Evolutionary conservation across 2,329 filamentous ascomycete species (phyloP).

Genomic region (Paecilomyces sp.): DNA sequence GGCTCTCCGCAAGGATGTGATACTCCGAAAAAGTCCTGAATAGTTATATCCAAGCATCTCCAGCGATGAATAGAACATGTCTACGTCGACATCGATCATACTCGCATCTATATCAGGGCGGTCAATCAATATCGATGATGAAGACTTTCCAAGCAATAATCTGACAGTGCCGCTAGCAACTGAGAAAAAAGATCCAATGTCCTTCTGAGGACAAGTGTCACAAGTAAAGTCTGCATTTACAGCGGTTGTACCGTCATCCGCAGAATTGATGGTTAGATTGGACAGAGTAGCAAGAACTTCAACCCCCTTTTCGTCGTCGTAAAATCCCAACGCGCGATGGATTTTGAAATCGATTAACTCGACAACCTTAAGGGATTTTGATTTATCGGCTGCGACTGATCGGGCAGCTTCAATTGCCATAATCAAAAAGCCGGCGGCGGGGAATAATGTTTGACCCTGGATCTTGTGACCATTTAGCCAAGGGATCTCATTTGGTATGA

Average conservation of each 20-base stretch:
- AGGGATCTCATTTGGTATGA: background rate
- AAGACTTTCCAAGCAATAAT: background rate
- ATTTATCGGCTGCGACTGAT: conserved; percentile 3
- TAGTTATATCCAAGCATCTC: conserved; percentile 19
- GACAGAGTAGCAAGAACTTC: conserved; percentile 16
- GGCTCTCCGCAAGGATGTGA: conserved; percentile 10
- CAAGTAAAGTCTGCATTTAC: conserved; percentile 10
- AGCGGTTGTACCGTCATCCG: too few species aligned
- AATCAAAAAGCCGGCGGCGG: background rate
- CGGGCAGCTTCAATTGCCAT: background rate
- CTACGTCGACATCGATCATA: conserved; percentile 10
- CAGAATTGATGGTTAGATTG: conserved; percentile 2
- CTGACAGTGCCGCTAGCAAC: conserved; percentile 7
- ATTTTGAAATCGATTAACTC: conserved; percentile 17
- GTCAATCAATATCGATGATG: background rate
- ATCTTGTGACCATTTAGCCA: background rate
- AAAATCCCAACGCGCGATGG: conserved; percentile 16
- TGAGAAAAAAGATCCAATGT: conserved; percentile 4
- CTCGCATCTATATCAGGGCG: background rate
- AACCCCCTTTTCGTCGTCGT: conserved; percentile 13
- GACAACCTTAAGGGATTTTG: conserved; percentile 7
- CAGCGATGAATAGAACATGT: conserved; percentile 19
- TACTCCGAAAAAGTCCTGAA: conserved; percentile 13
- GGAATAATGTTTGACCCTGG: background rate
- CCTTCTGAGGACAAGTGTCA: conserved; percentile 12